phyloP scores from a whole-genome alignment of 108 stramenopile genomes.

The Stephanodiscus minutulus region DNA sequence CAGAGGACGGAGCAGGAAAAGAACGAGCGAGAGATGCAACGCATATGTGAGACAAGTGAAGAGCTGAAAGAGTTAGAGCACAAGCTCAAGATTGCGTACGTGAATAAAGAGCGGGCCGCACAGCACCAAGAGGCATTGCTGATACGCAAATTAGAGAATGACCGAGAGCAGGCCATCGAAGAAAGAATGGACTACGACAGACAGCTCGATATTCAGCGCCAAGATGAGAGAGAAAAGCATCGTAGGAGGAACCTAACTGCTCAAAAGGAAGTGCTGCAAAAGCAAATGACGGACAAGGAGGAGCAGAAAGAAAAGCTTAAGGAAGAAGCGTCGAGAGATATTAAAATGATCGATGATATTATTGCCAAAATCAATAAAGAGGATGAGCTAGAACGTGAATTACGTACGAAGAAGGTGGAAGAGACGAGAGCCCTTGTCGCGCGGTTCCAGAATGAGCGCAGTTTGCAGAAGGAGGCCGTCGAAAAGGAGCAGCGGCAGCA shows the following conservation, averaged over 20 bases:
- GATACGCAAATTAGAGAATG: slow-evolving; percentile 52
- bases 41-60: slow-evolving; percentile 66
- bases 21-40: slow-evolving; percentile 62
- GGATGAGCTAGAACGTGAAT: slow-evolving; percentile 50
- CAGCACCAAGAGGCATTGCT: slow-evolving; percentile 68
- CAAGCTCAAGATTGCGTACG: slow-evolving; percentile 66
- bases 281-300: slow-evolving; percentile 63
- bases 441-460: slow-evolving; percentile 51
- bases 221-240: slow-evolving; percentile 48
- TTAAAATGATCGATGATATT: slow-evolving; percentile 62
- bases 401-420: slow-evolving; percentile 51
- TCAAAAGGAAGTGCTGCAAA: slow-evolving; percentile 62
- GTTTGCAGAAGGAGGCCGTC: slow-evolving; percentile 25
- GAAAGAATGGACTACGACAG: slow-evolving; percentile 70
- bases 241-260: slow-evolving; percentile 34
- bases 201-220: slow-evolving; percentile 42
- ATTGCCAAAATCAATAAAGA: slow-evolving; percentile 60
- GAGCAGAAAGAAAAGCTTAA: slow-evolving; percentile 41
- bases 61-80: slow-evolving; percentile 70
- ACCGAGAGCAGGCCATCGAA: slow-evolving; percentile 64
- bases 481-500: slow-evolving; percentile 50
- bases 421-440: slow-evolving; percentile 55
- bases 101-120: slow-evolving; percentile 76
- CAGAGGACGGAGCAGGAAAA: slow-evolving; percentile 56
- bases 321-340: slow-evolving; percentile 52